Evolutionary conservation across 257 asterid species (phyloP), one percentile per base, ranked within the genome.

Genomic region (Nicotiana otophora): DNA sequence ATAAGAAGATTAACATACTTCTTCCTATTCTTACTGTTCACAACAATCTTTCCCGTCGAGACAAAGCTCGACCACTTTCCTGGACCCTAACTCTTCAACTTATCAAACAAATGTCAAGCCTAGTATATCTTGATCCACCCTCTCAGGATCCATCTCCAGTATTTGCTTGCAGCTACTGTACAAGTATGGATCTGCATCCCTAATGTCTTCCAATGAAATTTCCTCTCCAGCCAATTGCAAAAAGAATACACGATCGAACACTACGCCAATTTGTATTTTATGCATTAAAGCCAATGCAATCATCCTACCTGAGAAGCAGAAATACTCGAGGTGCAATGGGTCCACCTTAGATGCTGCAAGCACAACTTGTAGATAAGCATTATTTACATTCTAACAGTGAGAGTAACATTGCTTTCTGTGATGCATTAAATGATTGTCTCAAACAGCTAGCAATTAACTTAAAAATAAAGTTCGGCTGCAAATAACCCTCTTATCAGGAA

Each of bases 251-350:
- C 74, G 51, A 10, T 66, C 51, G 7, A 66, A 66, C 11, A 16
- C 75, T 15, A 66, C 10, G 2, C 75, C 51, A 2, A 66, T 66
- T 66, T 66, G 74, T 16, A 66, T 31, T 66, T 16, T 16, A 33
- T 31, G 75, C 75, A 66, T 66, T 66, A 66, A 33, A 17, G 75
- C 75, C 26, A 33, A 16, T 7, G 99, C 98, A 83, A 92, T 89
- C 87, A 94, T 88, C 87, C 97, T 90, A 81, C 99, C 99, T n/a
- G 91, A 75, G 88, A 95, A 94, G 84, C 65, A 88, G 85, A 91
- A 95, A 85, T 94, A 95, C 66, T 92, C 90, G 19, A 91, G 97
- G 90, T 92, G 96, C 91, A 92, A 26, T 6, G 97, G 97, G 80
- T 95, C 92, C 91, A 66, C 51, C 75, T 33, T 66, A 33, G 75